These are phyloP conservation scores for Vitis cinerea DNA, from an alignment of 164 flowering plant genomes.

Conservation along the genomic window DNA sequence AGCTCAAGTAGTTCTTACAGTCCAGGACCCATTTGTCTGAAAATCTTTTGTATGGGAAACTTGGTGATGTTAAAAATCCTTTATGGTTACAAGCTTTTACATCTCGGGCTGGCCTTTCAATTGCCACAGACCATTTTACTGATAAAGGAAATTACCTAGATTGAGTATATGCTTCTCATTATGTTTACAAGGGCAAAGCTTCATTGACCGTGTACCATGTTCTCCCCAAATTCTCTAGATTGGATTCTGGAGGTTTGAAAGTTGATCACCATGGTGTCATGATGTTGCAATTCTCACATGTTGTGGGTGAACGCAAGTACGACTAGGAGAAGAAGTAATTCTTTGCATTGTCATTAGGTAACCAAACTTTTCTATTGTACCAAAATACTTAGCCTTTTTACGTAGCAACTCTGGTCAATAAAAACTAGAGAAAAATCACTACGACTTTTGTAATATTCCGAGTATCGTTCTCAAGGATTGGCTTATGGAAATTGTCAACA, in stretches of 20 bases:
- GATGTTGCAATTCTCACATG: slow-evolving; percentile 61
- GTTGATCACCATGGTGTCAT: slow-evolving; percentile 38
- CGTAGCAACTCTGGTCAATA: too few species aligned
- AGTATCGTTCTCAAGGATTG: too few species aligned
- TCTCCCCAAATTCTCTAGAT: slow-evolving; percentile 57
- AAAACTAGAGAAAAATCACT: too few species aligned
- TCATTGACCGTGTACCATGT: slow-evolving; percentile 60
- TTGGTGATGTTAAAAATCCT: slow-evolving; percentile 14
- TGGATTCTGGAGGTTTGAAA: slow-evolving; percentile 1
- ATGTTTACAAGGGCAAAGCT: slow-evolving; percentile 83
- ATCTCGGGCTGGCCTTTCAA: slow-evolving; percentile 30
- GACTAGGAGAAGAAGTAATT: slow-evolving; percentile 71
- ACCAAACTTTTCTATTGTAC: too few species aligned
- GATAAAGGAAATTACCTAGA: slow-evolving; percentile 22
- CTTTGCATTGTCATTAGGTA: too few species aligned
- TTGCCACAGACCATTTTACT: slow-evolving; percentile 18
- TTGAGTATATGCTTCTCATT: slow-evolving; percentile 43
- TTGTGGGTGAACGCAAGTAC: slow-evolving; percentile 80
- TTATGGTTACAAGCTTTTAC: slow-evolving; percentile 11
- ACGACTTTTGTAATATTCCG: too few species aligned
- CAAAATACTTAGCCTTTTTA: too few species aligned
- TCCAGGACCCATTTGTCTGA: slow-evolving; percentile 23
- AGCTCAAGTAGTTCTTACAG: too few species aligned
- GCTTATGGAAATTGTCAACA: too few species aligned
- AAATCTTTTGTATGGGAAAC: slow-evolving; percentile 15